Evolutionary conservation across 306 rosid species (phyloP).

Genomic region (Vigna angularis): DNA sequence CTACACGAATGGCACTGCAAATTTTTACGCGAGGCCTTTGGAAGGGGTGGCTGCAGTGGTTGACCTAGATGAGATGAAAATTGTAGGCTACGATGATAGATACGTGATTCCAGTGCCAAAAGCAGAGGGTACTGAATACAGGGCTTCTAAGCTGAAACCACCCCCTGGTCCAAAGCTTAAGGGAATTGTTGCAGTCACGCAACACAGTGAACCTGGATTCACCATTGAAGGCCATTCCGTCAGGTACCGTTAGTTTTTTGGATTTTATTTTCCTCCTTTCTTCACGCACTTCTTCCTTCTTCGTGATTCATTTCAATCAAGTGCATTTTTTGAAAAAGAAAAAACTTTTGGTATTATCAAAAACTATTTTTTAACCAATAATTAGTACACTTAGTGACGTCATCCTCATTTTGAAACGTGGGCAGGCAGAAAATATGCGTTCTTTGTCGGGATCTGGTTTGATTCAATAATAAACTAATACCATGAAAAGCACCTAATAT

Average conservation of each 20-base stretch:
- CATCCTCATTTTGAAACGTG: no score
- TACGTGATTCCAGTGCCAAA: constrained; percentile 36
- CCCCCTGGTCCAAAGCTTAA: constrained; percentile 51
- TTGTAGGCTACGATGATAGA: constrained; percentile 37
- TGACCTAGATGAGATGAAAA: constrained; percentile 47
- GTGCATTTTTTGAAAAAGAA: no score
- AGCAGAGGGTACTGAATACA: constrained; percentile 47
- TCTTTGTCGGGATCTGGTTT: neutral
- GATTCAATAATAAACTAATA: neutral
- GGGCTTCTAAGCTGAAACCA: constrained; percentile 41
- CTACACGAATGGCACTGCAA: constrained; percentile 27
- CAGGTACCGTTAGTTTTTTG: constrained; percentile 9
- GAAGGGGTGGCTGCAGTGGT: constrained; percentile 40
- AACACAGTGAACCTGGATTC: constrained; percentile 49
- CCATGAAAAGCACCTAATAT: neutral
- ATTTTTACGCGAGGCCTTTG: constrained; percentile 43
- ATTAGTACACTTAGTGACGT: no score
- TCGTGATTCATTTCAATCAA: no score
- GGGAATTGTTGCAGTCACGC: neutral
- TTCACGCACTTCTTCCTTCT: neutral
- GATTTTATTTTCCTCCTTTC: neutral
- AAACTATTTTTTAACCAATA: no score
- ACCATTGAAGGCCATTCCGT: constrained; percentile 41
- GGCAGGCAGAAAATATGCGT: neutral
- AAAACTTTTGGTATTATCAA: no score